Base-by-base conservation (phyloP, 2,329 filamentous ascomycete species). In the Colletotrichum zoysiae region DNA sequence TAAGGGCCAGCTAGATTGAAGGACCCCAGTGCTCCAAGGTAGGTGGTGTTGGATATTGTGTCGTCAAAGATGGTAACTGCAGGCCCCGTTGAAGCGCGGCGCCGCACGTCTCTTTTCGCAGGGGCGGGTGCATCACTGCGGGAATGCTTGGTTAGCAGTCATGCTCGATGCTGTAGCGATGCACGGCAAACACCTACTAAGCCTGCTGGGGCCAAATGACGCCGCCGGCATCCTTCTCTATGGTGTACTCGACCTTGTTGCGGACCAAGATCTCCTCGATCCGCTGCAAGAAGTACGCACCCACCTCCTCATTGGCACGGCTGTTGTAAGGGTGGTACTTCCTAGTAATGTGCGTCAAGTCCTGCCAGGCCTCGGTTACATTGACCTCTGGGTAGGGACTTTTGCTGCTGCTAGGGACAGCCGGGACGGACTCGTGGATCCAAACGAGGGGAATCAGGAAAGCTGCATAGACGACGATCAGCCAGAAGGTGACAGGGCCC, bases 261-360 rank as follows among this genome's bases (percentile, higher is more conserved):
- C 84, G 83, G 42, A 88, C 83, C 74, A 95, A 81, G 71, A 97
- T 96, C 48, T 87, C 84, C 73, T 90, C 84, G 70, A 97, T 88
- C 71, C 95, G 89, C 23, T 84, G 77, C 73, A 98, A 84, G 44
- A 98, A 84, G 86, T 92, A 98, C 44, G 89, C 84, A 73, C 93
- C 91, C 44, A 98, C 91, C 33, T 90, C 84, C 76, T 97, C 95
- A 79, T 98, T 98, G 72, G 89, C 86, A 71, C 87, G 91, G 75
- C 92, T 95, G 82, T 97, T 98, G 84, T 94, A 97, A 0, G 96
- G 95, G 79, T 97, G 96, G 78, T 93, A 96, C 1, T 87, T 86
- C 74, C 86, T 86, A 44, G 92, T 95, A 60, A 99, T 86, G 67
- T 86, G 84, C 73, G 94, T 90, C 42, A 99, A 86, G 79, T 98